A percentile compares a stretch with the other conserved stretches of the same genome.
Conservation (phyloP, 768 basidiomycete genomes). For the Lactarius akahatsu region DNA sequence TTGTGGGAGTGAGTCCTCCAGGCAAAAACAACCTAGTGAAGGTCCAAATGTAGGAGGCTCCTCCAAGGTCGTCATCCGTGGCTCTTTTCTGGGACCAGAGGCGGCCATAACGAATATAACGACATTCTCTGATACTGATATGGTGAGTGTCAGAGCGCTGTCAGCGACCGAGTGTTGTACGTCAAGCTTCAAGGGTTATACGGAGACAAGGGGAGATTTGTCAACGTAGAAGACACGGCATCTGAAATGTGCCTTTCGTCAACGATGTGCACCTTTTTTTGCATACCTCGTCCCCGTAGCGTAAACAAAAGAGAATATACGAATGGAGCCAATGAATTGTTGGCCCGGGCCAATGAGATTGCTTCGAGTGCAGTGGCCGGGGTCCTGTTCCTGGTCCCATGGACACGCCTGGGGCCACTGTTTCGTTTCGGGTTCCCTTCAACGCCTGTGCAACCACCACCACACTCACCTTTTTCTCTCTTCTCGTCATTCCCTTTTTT, state of each 20-base stretch:
- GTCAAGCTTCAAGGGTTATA: not conserved
- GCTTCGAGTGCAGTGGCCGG: not conserved
- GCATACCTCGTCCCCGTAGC: conserved; percentile 91
- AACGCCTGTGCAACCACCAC: conserved; percentile 9
- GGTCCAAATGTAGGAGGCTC: conserved; percentile 68
- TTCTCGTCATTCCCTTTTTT: conserved; percentile 52
- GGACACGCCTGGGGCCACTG: not conserved
- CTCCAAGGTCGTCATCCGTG: conserved; percentile 83
- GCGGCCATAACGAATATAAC: conserved; percentile 81
- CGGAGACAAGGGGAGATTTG: conserved; percentile 34
- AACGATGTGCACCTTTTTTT: conserved; percentile 66
- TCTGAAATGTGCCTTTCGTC: conserved; percentile 53
- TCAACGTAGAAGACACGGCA: conserved; percentile 35
- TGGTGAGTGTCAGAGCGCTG: conserved; percentile 32
- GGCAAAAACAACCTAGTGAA: conserved; percentile 75
- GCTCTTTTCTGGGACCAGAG: conserved; percentile 79
- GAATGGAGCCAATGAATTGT: not conserved
- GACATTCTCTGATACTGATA: conserved; percentile 51
- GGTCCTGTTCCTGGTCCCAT: conserved; percentile 1
- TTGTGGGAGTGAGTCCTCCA: conserved; percentile 85
- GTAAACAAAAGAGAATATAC: conserved; percentile 62
- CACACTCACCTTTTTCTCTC: conserved; percentile 29
- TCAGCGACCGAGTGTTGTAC: not conserved
- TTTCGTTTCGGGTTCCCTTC: not conserved
- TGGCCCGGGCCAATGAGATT: no score